These are phyloP conservation scores for Phlebiopsis gigantea DNA, from an alignment of 768 basidiomycete genomes.

Conservation along the genomic window DNA sequence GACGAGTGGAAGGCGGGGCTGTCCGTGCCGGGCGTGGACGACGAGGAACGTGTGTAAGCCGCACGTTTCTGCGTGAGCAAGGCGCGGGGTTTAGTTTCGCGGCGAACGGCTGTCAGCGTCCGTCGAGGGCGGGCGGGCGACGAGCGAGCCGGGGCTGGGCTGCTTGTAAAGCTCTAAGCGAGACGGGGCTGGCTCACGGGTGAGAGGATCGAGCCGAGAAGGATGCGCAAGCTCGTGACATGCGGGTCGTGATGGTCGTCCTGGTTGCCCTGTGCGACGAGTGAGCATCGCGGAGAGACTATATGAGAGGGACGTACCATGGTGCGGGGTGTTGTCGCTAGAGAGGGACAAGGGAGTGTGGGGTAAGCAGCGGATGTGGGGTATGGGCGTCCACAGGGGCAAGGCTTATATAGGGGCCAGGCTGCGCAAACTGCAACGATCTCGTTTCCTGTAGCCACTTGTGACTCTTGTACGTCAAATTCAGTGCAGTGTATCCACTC, in stretches of 20 bases:
- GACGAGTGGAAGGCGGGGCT: slow-evolving; percentile 16
- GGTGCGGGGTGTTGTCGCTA: background rate
- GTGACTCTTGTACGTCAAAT: slow-evolving; percentile 1
- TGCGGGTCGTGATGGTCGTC: slow-evolving; percentile 27
- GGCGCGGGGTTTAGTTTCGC: background rate
- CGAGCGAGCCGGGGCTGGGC: slow-evolving; percentile 8
- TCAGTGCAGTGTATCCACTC: background rate
- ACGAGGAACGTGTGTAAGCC: slow-evolving; percentile 15
- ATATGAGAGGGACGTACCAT: slow-evolving; percentile 4
- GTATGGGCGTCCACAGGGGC: background rate
- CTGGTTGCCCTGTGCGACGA: slow-evolving; percentile 10
- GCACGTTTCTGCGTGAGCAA: slow-evolving; percentile 20
- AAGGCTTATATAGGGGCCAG: slow-evolving; percentile 3
- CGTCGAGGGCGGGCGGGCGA: slow-evolving; percentile 6
- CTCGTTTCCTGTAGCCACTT: background rate
- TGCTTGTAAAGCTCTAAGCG: slow-evolving; percentile 1
- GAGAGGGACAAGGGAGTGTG: background rate
- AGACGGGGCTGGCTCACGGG: slow-evolving; percentile 38
- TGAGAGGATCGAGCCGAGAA: slow-evolving; percentile 54
- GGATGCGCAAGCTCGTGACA: slow-evolving; percentile 38
- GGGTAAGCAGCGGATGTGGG: slow-evolving; percentile 1
- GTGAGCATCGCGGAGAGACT: background rate
- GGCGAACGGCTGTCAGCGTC: no score
- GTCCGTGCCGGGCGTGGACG: slow-evolving; percentile 21
- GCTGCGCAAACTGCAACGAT: slow-evolving; percentile 2